Evolutionary conservation across 495 filamentous ascomycete genomes (phyloP).

Genomic region (Penicillium canariense): DNA sequence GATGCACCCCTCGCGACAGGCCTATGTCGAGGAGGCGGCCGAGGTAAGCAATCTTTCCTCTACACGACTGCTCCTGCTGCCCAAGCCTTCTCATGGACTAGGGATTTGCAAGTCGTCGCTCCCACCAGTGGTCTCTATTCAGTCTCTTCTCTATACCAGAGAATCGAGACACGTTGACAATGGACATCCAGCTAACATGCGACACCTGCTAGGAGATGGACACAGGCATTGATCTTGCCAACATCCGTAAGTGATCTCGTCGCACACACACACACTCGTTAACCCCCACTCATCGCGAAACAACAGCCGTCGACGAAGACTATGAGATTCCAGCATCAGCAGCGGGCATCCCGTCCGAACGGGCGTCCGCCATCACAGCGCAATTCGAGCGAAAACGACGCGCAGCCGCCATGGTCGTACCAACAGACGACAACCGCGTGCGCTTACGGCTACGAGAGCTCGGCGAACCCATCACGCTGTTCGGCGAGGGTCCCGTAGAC

Average conservation of each 20-base stretch:
- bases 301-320: slow-evolving; percentile 75
- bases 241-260: slow-evolving; percentile 63
- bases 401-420: slow-evolving; percentile 88
- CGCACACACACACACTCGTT: background rate
- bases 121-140: background rate
- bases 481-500: slow-evolving; percentile 87
- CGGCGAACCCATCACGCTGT: slow-evolving; percentile 89
- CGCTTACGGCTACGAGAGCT: slow-evolving; percentile 76
- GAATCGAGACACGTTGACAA: background rate
- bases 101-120: background rate
- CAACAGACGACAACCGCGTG: slow-evolving; percentile 89
- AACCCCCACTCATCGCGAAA: background rate
- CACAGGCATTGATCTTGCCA: slow-evolving; percentile 73
- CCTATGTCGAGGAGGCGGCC: slow-evolving; percentile 90
- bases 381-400: slow-evolving; percentile 88
- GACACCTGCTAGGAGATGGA: slow-evolving; percentile 47
- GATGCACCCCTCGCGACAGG: slow-evolving; percentile 91
- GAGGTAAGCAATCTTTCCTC: slow-evolving; percentile 57
- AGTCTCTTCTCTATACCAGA: too few relatives aligned
- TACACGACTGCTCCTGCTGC: background rate
- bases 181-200: background rate
- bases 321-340: slow-evolving; percentile 72
- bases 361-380: slow-evolving; percentile 81
- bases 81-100: background rate
- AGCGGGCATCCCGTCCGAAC: slow-evolving; percentile 78